Evolutionary conservation across 176 grass and related monocot genomes (phyloP), one percentile per base, ranked within the genome.

Genomic region (Panicum miliaceum): DNA sequence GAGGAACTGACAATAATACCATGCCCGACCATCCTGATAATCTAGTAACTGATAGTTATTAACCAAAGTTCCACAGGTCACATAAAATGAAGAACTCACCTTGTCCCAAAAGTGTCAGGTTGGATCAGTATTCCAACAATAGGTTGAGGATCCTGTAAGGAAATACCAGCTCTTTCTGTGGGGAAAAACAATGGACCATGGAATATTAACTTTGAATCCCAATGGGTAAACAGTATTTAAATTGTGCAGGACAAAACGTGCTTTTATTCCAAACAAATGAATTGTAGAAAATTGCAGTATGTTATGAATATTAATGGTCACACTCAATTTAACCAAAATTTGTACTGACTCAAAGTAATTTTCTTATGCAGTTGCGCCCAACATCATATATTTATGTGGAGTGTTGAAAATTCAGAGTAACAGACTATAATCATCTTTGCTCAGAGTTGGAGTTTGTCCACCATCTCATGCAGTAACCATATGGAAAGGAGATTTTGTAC

Each of bases 101-200:
- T 98, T 73, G 91, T 93, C 16, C 87, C 93, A 82, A 89, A 93
- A 72, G 82, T 93, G 71, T 88, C 74, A 69, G 89, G 85, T 75
- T 95, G 92, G 19, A 91, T 91, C 64, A 98, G 64, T 88, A 98
- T 92, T 85, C 96, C 96, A 91, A 98, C 87, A 52, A 98, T 90
- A 36, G 96, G 76, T 86, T 98, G 92, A 90, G 80, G 75, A 85
- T 86, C 83, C 85, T 76, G 75, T 43, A 89, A 89, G 22, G 91
- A 77, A 85, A 93, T 74, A 26, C 83, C 87, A 86, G 81, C 72
- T 82, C 85, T 82, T 92, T 95, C 91, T 90, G 90, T 75, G 35
- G 5, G 5, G 9, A 23, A 45, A 77, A 36, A 91, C 74, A 84
- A 62, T 79, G 18, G 54, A 89, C n/a, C 2, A 52, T 68, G 12